Conservation (phyloP, 2,329 filamentous ascomycete species). For the Phialophora verrucosa region DNA sequence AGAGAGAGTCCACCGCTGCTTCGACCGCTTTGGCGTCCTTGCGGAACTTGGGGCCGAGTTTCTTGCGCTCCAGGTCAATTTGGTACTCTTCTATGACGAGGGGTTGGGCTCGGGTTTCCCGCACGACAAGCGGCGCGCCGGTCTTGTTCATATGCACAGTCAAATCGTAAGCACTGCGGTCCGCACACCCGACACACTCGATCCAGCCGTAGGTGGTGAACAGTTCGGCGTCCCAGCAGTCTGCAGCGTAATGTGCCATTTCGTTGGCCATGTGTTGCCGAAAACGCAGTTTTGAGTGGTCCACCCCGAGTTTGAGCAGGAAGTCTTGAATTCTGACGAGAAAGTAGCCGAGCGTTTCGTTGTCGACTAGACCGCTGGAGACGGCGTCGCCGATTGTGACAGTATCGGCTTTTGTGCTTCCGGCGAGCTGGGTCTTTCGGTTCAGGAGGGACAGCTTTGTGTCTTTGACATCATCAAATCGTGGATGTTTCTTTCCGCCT, state of each 20-base stretch:
- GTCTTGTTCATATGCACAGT: slow-evolving; percentile 93
- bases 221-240: slow-evolving; percentile 98
- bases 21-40: slow-evolving; percentile 90
- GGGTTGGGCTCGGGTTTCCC: slow-evolving; percentile 79
- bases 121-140: slow-evolving; percentile 81
- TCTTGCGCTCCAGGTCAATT: slow-evolving; percentile 89
- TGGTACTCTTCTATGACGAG: slow-evolving; percentile 84
- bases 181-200: slow-evolving; percentile 96
- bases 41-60: slow-evolving; percentile 93
- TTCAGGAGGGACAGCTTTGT: slow-evolving; percentile 84
- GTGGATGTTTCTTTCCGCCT: slow-evolving; percentile 89
- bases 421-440: slow-evolving; percentile 81
- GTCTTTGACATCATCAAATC: slow-evolving; percentile 84
- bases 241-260: slow-evolving; percentile 91
- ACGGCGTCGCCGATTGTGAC: slow-evolving; percentile 88
- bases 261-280: slow-evolving; percentile 94
- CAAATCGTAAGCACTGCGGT: slow-evolving; percentile 92
- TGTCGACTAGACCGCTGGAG: slow-evolving; percentile 80
- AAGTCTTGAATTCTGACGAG: slow-evolving; percentile 91
- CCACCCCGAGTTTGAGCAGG: slow-evolving; percentile 84
- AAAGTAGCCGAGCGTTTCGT: slow-evolving; percentile 98
- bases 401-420: slow-evolving; percentile 75
- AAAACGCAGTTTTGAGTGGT: slow-evolving; percentile 88
- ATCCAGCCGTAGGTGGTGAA: slow-evolving; percentile 94
- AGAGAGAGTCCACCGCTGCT: slow-evolving; percentile 73